Base-by-base conservation (phyloP, 2,329 filamentous ascomycete genomes). In the Colletotrichum sp. region DNA sequence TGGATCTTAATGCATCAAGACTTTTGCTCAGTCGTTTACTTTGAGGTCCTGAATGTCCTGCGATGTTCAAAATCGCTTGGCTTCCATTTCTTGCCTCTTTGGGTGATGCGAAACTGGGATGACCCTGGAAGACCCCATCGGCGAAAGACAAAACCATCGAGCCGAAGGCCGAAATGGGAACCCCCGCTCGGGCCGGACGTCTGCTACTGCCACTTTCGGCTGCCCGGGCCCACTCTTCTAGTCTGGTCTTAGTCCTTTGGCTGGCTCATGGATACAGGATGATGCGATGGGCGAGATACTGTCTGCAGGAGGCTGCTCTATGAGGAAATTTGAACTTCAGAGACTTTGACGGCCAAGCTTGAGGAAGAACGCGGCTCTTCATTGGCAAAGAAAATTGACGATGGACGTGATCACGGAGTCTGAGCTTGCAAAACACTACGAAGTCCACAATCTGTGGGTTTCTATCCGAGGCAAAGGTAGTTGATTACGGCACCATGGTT, bases 231-330 rank as follows among this genome's bases (percentile, higher is more conserved):
- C 43, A 21, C n/a, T 13, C n/a, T 52, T 52, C 43, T 7, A 8
- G 10, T 3, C 43, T 2, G 10, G 1, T 52, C 2, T 13, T 13
- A 5, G 43, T 52, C 43, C 43, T 5, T 52, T 5, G 2, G 43
- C 36, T 4, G 10, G 43, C 43, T 52, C n/a, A 0, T 52, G 3
- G 43, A 21, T 6, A 21, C 0, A 2, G 38, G 38, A 48, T 7
- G 18, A 1, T 7, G n/a, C 13, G n/a, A 21, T 21, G 12, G 43
- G n/a, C 0, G 10, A 24, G 6, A 8, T 2, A 21, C 2, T 52
- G n/a, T 0, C 10, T 0, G n/a, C 43, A 3, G n/a, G 2, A 13
- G 10, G 0, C 6, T 21, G 0, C 0, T 21, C 43, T 1, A 52
- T 7, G 10, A 52, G 43, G 1, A 36, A 36, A 15, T 15, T 36